A percentile compares a stretch with the other conserved stretches of the same genome.
phyloP scores from a whole-genome alignment of 768 basidiomycete species.

The Lactarius hengduanensis region DNA sequence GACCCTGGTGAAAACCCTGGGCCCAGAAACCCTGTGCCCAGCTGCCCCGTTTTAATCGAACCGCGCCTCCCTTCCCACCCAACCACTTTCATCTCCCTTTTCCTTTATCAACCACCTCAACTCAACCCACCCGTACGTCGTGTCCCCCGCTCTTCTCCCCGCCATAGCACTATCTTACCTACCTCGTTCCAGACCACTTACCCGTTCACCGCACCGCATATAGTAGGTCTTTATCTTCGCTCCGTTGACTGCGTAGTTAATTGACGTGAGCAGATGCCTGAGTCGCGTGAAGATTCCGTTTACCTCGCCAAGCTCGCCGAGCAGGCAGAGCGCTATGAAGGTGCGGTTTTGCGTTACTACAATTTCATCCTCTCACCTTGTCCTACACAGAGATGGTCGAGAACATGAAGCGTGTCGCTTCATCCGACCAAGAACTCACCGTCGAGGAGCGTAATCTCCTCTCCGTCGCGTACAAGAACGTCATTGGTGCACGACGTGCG shows the following conservation, averaged over 20 bases:
- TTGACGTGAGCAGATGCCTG: slow-evolving; percentile 58
- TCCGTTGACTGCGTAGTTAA: slow-evolving; percentile 12
- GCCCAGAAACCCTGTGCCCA: slow-evolving; percentile 32
- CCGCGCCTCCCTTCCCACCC: slow-evolving; percentile 24
- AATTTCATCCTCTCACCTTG: slow-evolving; percentile 22
- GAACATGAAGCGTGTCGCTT: slow-evolving; percentile 99
- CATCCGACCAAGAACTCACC: slow-evolving; percentile 96
- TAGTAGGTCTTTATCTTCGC: slow-evolving; percentile 16
- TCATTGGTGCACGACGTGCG: slow-evolving; percentile 96
- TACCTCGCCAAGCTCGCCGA: slow-evolving; percentile 99
- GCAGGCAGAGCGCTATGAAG: slow-evolving; percentile 99
- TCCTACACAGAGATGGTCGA: slow-evolving; percentile 83
- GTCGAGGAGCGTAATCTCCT: slow-evolving; percentile 98
- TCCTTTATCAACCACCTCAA: slow-evolving; percentile 28
- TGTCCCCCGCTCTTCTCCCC: slow-evolving; percentile 16
- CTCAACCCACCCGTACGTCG: slow-evolving; percentile 20
- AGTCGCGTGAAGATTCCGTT: slow-evolving; percentile 93
- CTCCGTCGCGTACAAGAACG: slow-evolving; percentile 99
- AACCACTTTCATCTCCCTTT: slow-evolving; percentile 26
- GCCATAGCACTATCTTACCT: slow-evolving; percentile 19
- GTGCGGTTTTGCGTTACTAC: slow-evolving; percentile 41
- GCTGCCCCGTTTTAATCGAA: slow-evolving; percentile 31
- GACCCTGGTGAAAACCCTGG: slow-evolving; percentile 29
- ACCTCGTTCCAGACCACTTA: slow-evolving; percentile 26
- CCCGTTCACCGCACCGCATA: slow-evolving; percentile 27